Conservation (phyloP, 2,329 filamentous ascomycete genomes). For the Periconia sp. region DNA sequence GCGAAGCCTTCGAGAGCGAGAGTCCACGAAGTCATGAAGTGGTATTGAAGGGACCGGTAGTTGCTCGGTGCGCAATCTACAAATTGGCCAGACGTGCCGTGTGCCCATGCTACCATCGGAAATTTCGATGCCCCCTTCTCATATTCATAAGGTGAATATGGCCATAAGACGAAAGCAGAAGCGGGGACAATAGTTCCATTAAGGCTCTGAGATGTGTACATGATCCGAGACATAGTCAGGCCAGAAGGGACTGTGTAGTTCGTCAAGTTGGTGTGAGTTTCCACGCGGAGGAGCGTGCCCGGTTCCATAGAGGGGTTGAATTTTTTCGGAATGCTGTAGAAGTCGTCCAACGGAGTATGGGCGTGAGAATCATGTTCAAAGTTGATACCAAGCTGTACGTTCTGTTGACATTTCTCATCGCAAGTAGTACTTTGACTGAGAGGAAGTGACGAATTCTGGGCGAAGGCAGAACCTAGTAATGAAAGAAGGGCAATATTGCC, state of each 20-base stretch:
- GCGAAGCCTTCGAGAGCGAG: constrained; percentile 26
- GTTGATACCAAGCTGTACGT: too few species aligned
- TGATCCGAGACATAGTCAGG: constrained; percentile 55
- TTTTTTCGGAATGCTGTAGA: too few species aligned
- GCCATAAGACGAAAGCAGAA: constrained; percentile 60
- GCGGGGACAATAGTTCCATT: constrained; percentile 56
- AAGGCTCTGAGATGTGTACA: constrained; percentile 54
- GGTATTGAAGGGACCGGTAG: constrained; percentile 28
- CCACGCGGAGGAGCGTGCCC: constrained; percentile 51
- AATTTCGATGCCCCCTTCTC: constrained; percentile 30
- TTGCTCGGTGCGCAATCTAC: constrained; percentile 24
- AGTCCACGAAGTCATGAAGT: constrained; percentile 27
- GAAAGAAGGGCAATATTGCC: too few species aligned
- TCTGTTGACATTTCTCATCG: too few species aligned
- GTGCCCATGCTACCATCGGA: constrained; percentile 67
- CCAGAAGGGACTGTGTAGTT: constrained; percentile 50
- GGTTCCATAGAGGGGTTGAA: too few species aligned
- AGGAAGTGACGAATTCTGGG: too few species aligned
- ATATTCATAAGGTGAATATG: constrained; percentile 37
- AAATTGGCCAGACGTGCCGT: constrained; percentile 62
- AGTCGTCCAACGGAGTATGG: too few species aligned
- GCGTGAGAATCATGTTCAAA: too few species aligned
- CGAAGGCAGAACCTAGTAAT: too few species aligned
- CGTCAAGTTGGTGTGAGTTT: constrained; percentile 46
- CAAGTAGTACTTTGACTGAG: too few species aligned